Percentiles rank a stretch among this genome's conserved stretches.
Evolutionary conservation across 2,329 filamentous ascomycete genomes (phyloP).

Genomic region (Aspergillus quadricinctus): DNA sequence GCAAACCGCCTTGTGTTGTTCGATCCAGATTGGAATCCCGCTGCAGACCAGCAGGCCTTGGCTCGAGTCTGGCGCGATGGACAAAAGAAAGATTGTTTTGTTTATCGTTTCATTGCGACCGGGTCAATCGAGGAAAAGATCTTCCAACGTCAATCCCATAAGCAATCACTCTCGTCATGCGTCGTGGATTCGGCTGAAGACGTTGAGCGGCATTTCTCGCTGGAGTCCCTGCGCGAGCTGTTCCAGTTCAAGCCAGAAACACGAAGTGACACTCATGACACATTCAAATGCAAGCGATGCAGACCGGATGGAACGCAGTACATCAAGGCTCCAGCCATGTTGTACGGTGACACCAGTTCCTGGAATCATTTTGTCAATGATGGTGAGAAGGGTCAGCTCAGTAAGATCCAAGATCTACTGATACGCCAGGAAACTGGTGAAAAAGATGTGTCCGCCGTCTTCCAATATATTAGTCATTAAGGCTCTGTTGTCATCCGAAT

Average conservation of each 20-base stretch:
- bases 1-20: slow-evolving; percentile 93
- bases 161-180: slow-evolving; percentile 91
- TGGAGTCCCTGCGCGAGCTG: slow-evolving; percentile 84
- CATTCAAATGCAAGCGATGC: slow-evolving; percentile 97
- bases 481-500: not conserved
- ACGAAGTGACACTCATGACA: slow-evolving; percentile 91
- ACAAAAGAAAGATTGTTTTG: slow-evolving; percentile 98
- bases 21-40: slow-evolving; percentile 97
- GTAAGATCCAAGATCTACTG: slow-evolving; percentile 83
- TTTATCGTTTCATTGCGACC: slow-evolving; percentile 98
- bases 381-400: slow-evolving; percentile 61
- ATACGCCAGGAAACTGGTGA: slow-evolving; percentile 79
- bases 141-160: slow-evolving; percentile 96
- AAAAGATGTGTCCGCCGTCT: slow-evolving; percentile 83
- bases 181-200: slow-evolving; percentile 96
- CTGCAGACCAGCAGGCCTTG: slow-evolving; percentile 92
- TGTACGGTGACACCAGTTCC: slow-evolving; percentile 97
- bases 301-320: slow-evolving; percentile 80
- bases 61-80: slow-evolving; percentile 98
- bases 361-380: slow-evolving; percentile 97
- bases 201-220: slow-evolving; percentile 91
- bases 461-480: slow-evolving; percentile 96
- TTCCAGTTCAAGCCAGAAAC: slow-evolving; percentile 89
- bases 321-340: slow-evolving; percentile 87
- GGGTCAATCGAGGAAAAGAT: slow-evolving; percentile 99